phyloP scores from a whole-genome alignment of 805 yeast genomes.

The Hanseniaspora singularis region DNA sequence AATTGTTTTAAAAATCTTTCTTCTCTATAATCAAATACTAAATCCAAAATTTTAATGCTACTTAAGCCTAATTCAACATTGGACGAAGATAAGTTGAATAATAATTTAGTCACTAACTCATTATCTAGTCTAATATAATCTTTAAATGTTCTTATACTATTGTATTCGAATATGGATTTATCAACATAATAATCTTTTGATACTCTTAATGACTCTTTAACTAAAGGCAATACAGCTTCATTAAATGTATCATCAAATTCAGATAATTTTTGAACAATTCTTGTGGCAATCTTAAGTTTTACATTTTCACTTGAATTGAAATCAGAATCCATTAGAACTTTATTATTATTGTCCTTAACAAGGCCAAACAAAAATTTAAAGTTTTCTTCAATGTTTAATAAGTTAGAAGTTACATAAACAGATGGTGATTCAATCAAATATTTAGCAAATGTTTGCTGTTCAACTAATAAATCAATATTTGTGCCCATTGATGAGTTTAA shows the following conservation, averaged over 20 bases:
- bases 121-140: conserved; percentile 6
- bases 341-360: not conserved
- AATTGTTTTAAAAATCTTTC: conserved; percentile 5
- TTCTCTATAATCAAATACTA: not conserved
- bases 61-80: not conserved
- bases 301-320: not conserved
- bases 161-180: conserved; percentile 14
- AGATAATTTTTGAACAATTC: not conserved
- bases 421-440: conserved; percentile 62
- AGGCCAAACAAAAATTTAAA: conserved; percentile 48
- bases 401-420: conserved; percentile 26
- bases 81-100: conserved; percentile 2
- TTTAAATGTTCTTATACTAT: conserved; percentile 6
- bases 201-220: conserved; percentile 7
- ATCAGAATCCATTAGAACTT: not conserved
- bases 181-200: conserved; percentile 9
- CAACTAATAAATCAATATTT: conserved; percentile 39
- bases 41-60: not conserved
- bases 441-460: conserved; percentile 34
- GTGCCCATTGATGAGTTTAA: conserved; percentile 38
- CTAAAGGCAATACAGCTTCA: conserved; percentile 8
- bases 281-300: not conserved
- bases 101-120: not conserved
- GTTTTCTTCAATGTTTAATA: conserved; percentile 21
- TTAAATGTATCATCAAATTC: conserved; percentile 9